Percentiles rank a stretch among this genome's conserved stretches.
Evolutionary conservation across 345 rosid species (phyloP).

Genomic region (Corchorus capsularis): DNA sequence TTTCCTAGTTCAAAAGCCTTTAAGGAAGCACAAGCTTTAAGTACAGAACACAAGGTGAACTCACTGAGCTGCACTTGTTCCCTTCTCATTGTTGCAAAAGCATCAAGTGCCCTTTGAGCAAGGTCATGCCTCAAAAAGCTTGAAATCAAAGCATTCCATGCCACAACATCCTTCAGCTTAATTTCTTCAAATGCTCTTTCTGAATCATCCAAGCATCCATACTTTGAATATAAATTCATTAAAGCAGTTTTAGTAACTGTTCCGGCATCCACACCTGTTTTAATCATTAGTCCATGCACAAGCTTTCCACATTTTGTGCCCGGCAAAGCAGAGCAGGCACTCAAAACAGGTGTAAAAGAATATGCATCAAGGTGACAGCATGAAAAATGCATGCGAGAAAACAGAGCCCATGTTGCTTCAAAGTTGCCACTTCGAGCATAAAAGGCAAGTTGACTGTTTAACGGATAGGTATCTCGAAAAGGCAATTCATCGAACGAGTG

Average conservation of each 20-base stretch:
- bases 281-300: constrained; percentile 74
- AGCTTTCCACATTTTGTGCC: constrained; percentile 53
- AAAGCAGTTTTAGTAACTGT: constrained; percentile 65
- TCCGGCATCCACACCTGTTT: constrained; percentile 55
- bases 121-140: constrained; percentile 56
- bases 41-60: constrained; percentile 65
- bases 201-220: constrained; percentile 47
- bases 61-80: constrained; percentile 58
- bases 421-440: constrained; percentile 41
- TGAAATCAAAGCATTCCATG: constrained; percentile 79
- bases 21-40: constrained; percentile 44
- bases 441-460: constrained; percentile 55
- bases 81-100: constrained; percentile 57
- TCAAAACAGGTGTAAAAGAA: constrained; percentile 72
- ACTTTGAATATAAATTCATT: constrained; percentile 70
- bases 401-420: constrained; percentile 57
- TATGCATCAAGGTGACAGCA: constrained; percentile 46
- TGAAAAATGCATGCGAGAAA: constrained; percentile 38
- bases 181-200: constrained; percentile 55
- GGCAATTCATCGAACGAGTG: constrained; percentile 55
- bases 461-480: constrained; percentile 40
- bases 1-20: constrained; percentile 59
- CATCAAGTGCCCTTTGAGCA: constrained; percentile 52
- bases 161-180: constrained; percentile 57
- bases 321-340: constrained; percentile 58